phyloP scores from a whole-genome alignment of 257 asterid species.

The Solanum etuberosum region DNA sequence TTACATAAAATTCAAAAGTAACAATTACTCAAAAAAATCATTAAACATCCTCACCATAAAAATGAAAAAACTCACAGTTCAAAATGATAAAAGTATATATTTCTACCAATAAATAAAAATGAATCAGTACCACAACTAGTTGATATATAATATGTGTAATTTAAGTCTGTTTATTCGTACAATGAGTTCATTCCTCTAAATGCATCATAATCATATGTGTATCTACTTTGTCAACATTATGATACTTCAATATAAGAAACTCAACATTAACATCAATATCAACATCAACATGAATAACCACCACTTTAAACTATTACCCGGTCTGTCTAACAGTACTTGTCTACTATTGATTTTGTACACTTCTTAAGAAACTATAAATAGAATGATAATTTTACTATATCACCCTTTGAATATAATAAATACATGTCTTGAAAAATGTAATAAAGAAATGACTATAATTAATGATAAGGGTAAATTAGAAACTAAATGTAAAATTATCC shows the following conservation, averaged over 20 bases:
- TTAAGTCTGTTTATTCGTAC: neutral
- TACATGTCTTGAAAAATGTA: too few relatives aligned
- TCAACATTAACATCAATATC: neutral
- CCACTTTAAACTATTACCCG: neutral
- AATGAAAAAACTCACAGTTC: neutral
- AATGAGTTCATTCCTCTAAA: neutral
- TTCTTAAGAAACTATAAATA: too few relatives aligned
- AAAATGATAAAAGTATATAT: neutral
- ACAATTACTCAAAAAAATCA: neutral
- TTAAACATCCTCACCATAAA: too few relatives aligned
- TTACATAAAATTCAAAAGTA: neutral
- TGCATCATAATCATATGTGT: too few relatives aligned
- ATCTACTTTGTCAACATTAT: neutral
- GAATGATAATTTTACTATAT: too few relatives aligned
- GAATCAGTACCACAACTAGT: too few relatives aligned
- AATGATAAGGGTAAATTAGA: neutral
- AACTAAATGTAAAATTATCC: too few relatives aligned
- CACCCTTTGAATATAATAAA: too few relatives aligned
- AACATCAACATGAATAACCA: neutral
- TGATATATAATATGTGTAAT: neutral
- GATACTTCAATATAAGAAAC: neutral
- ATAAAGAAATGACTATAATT: too few relatives aligned
- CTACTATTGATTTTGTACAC: too few relatives aligned
- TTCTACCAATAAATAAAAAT: neutral
- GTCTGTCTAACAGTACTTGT: too few relatives aligned